Evolutionary conservation across 2,329 filamentous ascomycete species (phyloP), one percentile per base, ranked within the genome.

Genomic region (Aspergillus japonicus): DNA sequence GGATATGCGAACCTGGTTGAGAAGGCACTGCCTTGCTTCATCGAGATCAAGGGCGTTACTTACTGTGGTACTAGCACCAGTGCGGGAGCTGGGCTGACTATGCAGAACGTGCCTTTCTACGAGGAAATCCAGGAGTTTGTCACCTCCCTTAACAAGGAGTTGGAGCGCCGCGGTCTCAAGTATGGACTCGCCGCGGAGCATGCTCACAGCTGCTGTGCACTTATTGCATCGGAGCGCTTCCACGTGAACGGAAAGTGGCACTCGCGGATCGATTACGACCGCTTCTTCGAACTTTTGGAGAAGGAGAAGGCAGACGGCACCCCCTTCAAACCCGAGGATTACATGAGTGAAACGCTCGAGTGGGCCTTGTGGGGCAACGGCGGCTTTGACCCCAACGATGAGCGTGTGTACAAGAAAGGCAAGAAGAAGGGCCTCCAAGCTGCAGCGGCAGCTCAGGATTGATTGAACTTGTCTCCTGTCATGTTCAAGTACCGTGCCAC

Each of bases 61-160:
- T 98, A 95, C 79, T 98, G 95, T 76, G 95, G 95, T 47, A 98
- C 94, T 0, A 89, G 89, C 7, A 92, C 92, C 0, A 90, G 90
- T 8, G 88, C 90, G 4, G 89, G 88, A 56, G 93, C 92, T 0
- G 94, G 94, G 0, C 81, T 98, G 50, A 95, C 88, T n/a, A 98
- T 98, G 94, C 87, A 91, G 69, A 98, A 98, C 71, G 95, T 98
- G 10, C 94, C 94, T 0, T 98, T 96, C 72, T 98, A 97, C 78
- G 89, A 90, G 74, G 94, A 97, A 77, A 90, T 97, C 2, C 85
- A 85, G 39, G 86, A 88, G 2, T 98, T 97, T 71, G 92, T 96
- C 10, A 83, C 85, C 44, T 88, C 89, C 0, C 83, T 97, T 0
- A 87, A 93, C 63, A 78, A 79, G 35, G 88, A 89, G 62, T 81